Conservation (phyloP, 2,329 filamentous ascomycete species). For the Plectosphaerella sp. region DNA sequence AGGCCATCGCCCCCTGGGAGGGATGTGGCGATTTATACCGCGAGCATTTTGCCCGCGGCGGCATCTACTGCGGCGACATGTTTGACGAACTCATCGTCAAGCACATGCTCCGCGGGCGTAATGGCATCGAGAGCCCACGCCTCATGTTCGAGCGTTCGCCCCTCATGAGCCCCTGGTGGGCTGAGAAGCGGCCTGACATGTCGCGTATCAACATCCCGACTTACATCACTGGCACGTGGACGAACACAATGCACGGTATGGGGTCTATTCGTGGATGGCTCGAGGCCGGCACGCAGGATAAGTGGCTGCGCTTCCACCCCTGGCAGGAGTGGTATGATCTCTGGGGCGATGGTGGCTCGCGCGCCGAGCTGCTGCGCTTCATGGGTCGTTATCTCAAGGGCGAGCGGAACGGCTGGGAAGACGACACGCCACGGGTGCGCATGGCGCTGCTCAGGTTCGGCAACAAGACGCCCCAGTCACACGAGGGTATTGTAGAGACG, state of each 20-base stretch:
- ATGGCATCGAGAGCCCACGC: slow-evolving; percentile 15
- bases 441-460: slow-evolving; percentile 27
- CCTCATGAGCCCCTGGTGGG: slow-evolving; percentile 15
- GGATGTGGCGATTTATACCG: slow-evolving; percentile 23
- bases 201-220: slow-evolving; percentile 15
- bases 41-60: slow-evolving; percentile 18
- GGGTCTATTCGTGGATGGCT: slow-evolving; percentile 20
- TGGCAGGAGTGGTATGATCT: slow-evolving; percentile 1
- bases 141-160: slow-evolving; percentile 15
- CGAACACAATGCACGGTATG: neutral
- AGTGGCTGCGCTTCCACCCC: slow-evolving; percentile 29
- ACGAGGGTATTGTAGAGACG: too few species aligned
- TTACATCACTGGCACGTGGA: slow-evolving; percentile 16
- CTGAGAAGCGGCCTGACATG: slow-evolving; percentile 17
- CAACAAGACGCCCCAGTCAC: slow-evolving; percentile 5
- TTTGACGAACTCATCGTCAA: slow-evolving; percentile 11
- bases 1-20: slow-evolving; percentile 32
- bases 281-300: slow-evolving; percentile 29
- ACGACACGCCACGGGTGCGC: slow-evolving; percentile 33
- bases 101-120: slow-evolving; percentile 13
- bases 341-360: neutral
- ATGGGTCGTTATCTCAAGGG: slow-evolving; percentile 41
- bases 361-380: slow-evolving; percentile 32
- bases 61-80: slow-evolving; percentile 10
- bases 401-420: slow-evolving; percentile 37